These are phyloP conservation scores for Dendrocalamus sinicus DNA, from an alignment of 176 grass and related monocot species.

Conservation along the genomic window DNA sequence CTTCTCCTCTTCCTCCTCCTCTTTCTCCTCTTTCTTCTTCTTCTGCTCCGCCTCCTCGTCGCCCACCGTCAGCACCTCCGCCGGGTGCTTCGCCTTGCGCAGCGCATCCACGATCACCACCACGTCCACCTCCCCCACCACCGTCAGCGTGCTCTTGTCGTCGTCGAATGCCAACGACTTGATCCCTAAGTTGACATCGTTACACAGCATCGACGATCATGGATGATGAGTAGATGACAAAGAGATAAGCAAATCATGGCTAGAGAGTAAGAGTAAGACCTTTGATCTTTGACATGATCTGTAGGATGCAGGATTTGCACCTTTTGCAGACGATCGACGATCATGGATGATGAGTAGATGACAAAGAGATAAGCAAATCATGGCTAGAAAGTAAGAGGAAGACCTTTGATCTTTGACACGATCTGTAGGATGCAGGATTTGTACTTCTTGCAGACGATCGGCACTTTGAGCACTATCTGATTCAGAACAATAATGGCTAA, in stretches of 20 bases:
- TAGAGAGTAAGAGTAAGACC: not conserved
- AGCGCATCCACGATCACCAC: constrained; percentile 50
- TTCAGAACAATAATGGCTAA: constrained; percentile 4
- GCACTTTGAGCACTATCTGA: constrained; percentile 61
- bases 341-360: not conserved
- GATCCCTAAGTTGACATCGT: constrained; percentile 41
- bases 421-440: constrained; percentile 50
- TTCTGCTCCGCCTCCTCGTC: constrained; percentile 58
- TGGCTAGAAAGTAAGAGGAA: not conserved
- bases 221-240: not conserved
- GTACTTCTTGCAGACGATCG: constrained; percentile 61
- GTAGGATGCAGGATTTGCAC: too few species aligned
- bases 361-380: not conserved
- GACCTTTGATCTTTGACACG: constrained; percentile 36
- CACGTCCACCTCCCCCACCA: constrained; percentile 64
- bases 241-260: not conserved
- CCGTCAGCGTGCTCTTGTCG: constrained; percentile 64
- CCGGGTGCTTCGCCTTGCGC: constrained; percentile 52
- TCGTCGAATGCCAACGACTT: constrained; percentile 60
- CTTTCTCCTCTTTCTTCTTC: constrained; percentile 51
- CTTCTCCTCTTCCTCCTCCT: constrained; percentile 38
- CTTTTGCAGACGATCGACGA: not conserved
- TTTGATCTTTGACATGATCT: too few species aligned
- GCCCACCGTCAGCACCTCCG: constrained; percentile 46
- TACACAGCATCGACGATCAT: not conserved